phyloP scores from a whole-genome alignment of 2,329 filamentous ascomycete species.

The Neurospora sp. region DNA sequence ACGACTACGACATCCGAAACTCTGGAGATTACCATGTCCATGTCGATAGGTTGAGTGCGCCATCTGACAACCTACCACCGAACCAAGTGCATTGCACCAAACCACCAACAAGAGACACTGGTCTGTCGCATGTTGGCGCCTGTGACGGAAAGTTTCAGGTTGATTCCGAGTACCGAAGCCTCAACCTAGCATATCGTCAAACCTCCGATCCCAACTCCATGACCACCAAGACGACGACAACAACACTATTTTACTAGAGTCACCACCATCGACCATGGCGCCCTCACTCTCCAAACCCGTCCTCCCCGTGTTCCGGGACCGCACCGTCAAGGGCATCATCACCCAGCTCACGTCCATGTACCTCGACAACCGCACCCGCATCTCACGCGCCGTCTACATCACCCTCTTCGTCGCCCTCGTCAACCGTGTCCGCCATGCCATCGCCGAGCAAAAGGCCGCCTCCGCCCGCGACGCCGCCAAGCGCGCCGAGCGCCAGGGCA shows the following conservation, averaged over 20 bases:
- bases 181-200: background rate
- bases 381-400: slow-evolving; percentile 76
- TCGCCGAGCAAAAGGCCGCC: slow-evolving; percentile 86
- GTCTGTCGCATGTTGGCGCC: background rate
- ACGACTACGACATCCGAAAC: background rate
- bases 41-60: background rate
- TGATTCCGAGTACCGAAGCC: background rate
- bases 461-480: slow-evolving; percentile 56
- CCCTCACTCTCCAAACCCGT: slow-evolving; percentile 63
- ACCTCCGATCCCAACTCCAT: background rate
- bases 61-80: background rate
- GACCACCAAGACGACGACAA: background rate
- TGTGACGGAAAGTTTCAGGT: background rate
- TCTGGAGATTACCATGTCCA: background rate
- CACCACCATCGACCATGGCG: slow-evolving; percentile 42
- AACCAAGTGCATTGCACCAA: background rate
- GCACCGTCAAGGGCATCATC: slow-evolving; percentile 55
- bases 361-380: slow-evolving; percentile 67
- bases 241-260: no score
- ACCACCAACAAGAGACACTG: background rate
- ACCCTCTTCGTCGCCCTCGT: slow-evolving; percentile 70
- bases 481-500: slow-evolving; percentile 39
- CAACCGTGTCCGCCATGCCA: slow-evolving; percentile 83
- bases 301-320: slow-evolving; percentile 43
- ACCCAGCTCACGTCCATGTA: slow-evolving; percentile 63